Percentiles rank a stretch among this genome's conserved stretches.
phyloP scores from a whole-genome alignment of 169 alveolate genomes.

The Theileria annulata region DNA sequence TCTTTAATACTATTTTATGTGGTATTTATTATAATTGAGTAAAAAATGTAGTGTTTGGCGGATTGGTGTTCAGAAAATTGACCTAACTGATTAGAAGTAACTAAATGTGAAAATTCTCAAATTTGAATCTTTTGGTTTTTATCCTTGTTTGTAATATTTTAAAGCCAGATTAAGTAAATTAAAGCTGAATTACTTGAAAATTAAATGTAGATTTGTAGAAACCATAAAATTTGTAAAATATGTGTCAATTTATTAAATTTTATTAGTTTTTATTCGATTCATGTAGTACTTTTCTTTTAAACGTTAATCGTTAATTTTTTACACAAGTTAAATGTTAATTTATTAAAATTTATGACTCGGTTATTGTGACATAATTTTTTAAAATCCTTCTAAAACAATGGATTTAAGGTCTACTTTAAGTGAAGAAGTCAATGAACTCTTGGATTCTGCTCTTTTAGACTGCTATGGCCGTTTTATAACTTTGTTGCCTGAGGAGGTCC shows the following conservation, averaged over 20 bases:
- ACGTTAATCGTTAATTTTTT: not conserved
- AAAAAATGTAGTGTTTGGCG: not conserved
- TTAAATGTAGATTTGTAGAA: not conserved
- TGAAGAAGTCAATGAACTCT: constrained; percentile 21
- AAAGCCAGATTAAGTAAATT: not conserved
- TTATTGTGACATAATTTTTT: not conserved
- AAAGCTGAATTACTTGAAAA: not conserved
- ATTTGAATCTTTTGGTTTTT: not conserved
- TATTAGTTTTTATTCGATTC: not conserved
- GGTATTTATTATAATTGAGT: not conserved
- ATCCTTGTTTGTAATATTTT: not conserved
- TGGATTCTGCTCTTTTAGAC: constrained; percentile 77
- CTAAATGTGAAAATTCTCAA: not conserved
- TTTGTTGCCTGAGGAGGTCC: constrained; percentile 84
- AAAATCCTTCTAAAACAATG: not conserved
- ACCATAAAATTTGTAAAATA: not conserved
- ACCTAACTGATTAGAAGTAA: not conserved
- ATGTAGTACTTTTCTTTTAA: not conserved
- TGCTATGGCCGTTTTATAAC: constrained; percentile 88
- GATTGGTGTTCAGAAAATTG: not conserved
- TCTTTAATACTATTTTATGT: not conserved
- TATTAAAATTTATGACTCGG: not conserved
- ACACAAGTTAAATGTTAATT: not conserved
- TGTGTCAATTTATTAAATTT: not conserved
- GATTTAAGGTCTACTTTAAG: not conserved